Evolutionary conservation across 2,329 filamentous ascomycete species (phyloP).

Genomic region (Lecanicillium sp.): DNA sequence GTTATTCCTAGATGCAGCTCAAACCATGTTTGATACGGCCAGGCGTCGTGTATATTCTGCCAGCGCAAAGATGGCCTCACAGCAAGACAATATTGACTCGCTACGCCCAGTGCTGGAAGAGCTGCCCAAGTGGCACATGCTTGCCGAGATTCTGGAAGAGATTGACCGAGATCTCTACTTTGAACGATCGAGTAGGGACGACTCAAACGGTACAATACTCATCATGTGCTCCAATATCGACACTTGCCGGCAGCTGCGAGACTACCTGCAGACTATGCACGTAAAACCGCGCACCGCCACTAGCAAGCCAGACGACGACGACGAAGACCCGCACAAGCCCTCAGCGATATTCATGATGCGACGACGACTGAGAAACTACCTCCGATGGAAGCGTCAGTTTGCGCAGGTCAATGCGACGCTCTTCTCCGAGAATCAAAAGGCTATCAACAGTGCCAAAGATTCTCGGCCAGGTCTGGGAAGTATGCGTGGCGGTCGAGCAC

Average conservation of each 20-base stretch:
- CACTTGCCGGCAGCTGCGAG: conserved; percentile 79
- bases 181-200: conserved; percentile 66
- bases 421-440: conserved; percentile 72
- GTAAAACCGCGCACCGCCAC: conserved; percentile 42
- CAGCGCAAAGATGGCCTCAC: conserved; percentile 44
- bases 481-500: conserved; percentile 50
- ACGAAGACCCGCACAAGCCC: conserved; percentile 46
- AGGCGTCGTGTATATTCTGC: conserved; percentile 80
- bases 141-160: conserved; percentile 87
- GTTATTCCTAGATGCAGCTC: conserved; percentile 90
- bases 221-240: conserved; percentile 91
- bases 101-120: conserved; percentile 82
- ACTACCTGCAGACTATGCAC: conserved; percentile 89
- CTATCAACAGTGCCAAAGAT: conserved; percentile 59
- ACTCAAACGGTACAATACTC: conserved; percentile 83
- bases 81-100: conserved; percentile 44
- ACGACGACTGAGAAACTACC: conserved; percentile 74
- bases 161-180: conserved; percentile 88
- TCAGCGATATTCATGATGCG: conserved; percentile 87
- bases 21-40: conserved; percentile 87
- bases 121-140: conserved; percentile 83
- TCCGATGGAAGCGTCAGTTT: conserved; percentile 86
- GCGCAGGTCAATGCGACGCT: conserved; percentile 72
- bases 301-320: conserved; percentile 29
- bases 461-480: conserved; percentile 35